Conservation (phyloP, 768 basidiomycete genomes). For the Rhizopogon sp. region DNA sequence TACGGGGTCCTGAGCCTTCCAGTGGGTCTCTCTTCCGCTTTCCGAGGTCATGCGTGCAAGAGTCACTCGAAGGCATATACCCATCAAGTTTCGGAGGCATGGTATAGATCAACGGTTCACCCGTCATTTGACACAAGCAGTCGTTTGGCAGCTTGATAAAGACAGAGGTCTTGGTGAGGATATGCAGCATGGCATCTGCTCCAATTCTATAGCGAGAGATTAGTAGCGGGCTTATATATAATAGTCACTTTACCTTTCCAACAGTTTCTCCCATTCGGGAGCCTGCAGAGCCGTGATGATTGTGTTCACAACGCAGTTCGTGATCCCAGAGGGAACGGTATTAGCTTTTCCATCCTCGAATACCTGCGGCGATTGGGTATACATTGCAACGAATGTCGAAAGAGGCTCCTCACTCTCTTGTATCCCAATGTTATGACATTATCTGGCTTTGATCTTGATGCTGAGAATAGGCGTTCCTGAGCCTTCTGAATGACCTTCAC, state of each 20-base stretch:
- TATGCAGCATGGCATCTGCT: slow-evolving; percentile 67
- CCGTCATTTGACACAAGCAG: slow-evolving; percentile 81
- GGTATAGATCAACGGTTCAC: slow-evolving; percentile 55
- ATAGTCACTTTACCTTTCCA: slow-evolving; percentile 46
- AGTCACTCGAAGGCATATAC: slow-evolving; percentile 7
- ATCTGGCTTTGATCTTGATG: slow-evolving; percentile 30
- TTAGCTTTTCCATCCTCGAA: slow-evolving; percentile 34
- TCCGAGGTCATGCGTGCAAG: slow-evolving; percentile 5
- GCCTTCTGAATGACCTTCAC: slow-evolving; percentile 57
- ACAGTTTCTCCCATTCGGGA: slow-evolving; percentile 60
- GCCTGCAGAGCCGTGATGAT: slow-evolving; percentile 62
- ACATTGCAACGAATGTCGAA: neutral
- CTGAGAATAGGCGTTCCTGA: slow-evolving; percentile 48
- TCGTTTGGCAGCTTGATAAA: slow-evolving; percentile 79
- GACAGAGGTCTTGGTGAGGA: slow-evolving; percentile 69
- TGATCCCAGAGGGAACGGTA: slow-evolving; percentile 38
- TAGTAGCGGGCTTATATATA: neutral
- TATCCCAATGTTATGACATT: slow-evolving; percentile 71
- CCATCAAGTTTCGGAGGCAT: slow-evolving; percentile 18
- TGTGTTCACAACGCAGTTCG: slow-evolving; percentile 68
- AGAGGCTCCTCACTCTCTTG: slow-evolving; percentile 41
- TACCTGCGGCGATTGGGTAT: slow-evolving; percentile 4
- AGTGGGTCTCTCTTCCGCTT: slow-evolving; percentile 18
- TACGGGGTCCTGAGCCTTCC: slow-evolving; percentile 15
- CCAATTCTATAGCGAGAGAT: slow-evolving; percentile 55